Base-by-base conservation (phyloP, 2,329 filamentous ascomycete genomes). In the Knufia fluminis region DNA sequence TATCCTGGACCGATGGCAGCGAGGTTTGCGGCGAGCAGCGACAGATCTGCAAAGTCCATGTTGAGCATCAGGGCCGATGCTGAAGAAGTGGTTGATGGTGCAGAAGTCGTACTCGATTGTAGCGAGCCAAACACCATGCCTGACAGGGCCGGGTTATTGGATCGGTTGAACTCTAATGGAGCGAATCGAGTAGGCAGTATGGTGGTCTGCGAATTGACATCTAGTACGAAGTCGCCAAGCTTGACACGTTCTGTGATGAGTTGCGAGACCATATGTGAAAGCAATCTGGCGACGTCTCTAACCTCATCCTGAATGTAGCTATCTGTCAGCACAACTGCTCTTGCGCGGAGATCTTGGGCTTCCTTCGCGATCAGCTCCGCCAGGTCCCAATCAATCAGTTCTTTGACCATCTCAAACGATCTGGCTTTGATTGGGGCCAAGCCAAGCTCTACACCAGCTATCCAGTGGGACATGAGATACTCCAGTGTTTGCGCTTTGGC, bases 41-140 rank as follows among this genome's bases (percentile, higher is more conserved):
- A 43, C 9, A 59, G 46, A 24, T 56, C 56, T 23, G 51, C 53
- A 46, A 57, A 59, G 39, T 58, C 56, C 20, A 58, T 41, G 46
- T 58, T 58, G 36, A 59, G 47, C 16, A 59, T 43, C n/a, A 59
- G 58, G 46, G 51, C 52, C 14, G 57, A 57, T 6, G 54, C 51
- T 4, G 52, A 48, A 1, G 52, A 54, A 14, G 52, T 51, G 8
- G 46, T 32, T 16, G 22, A 20, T 2, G 31, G 33, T 6, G 50
- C 9, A 2, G 33, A 44, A n/a, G 41, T 22, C 16, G 50, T 24
- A 31, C 54, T 51, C 9, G 57, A 55, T 22, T 55, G 54, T 52
- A 59, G 54, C 12, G 57, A 59, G 12, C 57, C 57, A 55, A 59
- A 59, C 8, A 59, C 57, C 57, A 59, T 58, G 8, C 54, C 49